Evolutionary conservation across 2,329 filamentous ascomycete genomes (phyloP).

Genomic region (Alternaria brassicicola): DNA sequence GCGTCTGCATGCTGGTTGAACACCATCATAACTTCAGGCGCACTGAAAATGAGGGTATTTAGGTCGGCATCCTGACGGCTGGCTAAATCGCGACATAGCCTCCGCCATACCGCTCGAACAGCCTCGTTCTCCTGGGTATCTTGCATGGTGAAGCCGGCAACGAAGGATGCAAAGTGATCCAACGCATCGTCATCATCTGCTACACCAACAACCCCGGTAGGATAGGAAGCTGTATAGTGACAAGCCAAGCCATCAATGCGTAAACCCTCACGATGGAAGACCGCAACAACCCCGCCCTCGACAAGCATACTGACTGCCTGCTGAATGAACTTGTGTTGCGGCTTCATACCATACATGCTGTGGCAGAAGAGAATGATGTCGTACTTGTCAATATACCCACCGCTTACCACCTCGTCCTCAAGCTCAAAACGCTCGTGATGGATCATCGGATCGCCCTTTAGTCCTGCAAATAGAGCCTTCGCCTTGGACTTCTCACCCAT

Average conservation of each 20-base stretch:
- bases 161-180: constrained; percentile 60
- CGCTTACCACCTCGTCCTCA: not conserved
- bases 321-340: constrained; percentile 56
- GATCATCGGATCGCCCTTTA: constrained; percentile 52
- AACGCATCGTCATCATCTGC: constrained; percentile 54
- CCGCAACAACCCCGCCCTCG: constrained; percentile 54
- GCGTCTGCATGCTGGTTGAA: constrained; percentile 57
- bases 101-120: constrained; percentile 55
- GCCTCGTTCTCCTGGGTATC: constrained; percentile 39
- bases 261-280: constrained; percentile 63
- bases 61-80: constrained; percentile 47
- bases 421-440: constrained; percentile 48
- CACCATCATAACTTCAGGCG: constrained; percentile 57
- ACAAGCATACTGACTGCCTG: constrained; percentile 57
- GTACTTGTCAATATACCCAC: constrained; percentile 49
- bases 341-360: constrained; percentile 67
- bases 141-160: constrained; percentile 55
- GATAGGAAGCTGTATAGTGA: constrained; percentile 56
- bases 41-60: constrained; percentile 55
- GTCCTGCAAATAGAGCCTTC: constrained; percentile 50
- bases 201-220: constrained; percentile 54
- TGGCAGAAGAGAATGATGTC: constrained; percentile 67
- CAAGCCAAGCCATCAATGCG: constrained; percentile 57
- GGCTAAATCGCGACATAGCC: constrained; percentile 58
- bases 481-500: constrained; percentile 23